phyloP scores from a whole-genome alignment of 805 yeast genomes.

The Candida suzukii region DNA sequence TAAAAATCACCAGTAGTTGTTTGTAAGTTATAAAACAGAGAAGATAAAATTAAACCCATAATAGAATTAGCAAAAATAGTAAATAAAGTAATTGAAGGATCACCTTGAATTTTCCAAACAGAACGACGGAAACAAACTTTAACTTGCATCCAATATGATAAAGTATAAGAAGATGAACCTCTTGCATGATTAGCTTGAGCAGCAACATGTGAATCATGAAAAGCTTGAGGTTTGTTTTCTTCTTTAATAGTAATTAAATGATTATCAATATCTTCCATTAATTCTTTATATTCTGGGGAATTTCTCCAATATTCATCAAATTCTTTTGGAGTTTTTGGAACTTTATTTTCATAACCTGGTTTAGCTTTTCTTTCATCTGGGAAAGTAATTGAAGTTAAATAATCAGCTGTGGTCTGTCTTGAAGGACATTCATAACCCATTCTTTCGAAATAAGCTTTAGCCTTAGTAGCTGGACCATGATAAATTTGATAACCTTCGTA shows the following conservation, averaged over 20 bases:
- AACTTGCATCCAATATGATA: conserved; percentile 46
- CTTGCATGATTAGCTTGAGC: conserved; percentile 40
- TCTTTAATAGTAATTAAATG: conserved; percentile 6
- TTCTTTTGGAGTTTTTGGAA: conserved; percentile 33
- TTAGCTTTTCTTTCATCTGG: conserved; percentile 24
- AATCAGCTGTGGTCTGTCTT: conserved; percentile 42
- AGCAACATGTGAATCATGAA: conserved; percentile 28
- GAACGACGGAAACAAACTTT: conserved; percentile 39
- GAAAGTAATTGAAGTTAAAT: conserved; percentile 30
- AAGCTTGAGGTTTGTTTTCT: neutral
- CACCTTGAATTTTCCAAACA: conserved; percentile 40
- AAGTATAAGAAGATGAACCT: conserved; percentile 45
- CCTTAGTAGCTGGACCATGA: conserved; percentile 29
- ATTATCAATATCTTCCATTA: conserved; percentile 31
- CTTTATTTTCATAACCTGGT: conserved; percentile 29
- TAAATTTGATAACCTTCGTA: conserved; percentile 39
- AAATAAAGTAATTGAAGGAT: conserved; percentile 38
- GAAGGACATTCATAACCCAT: conserved; percentile 41
- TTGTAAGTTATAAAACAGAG: conserved; percentile 48
- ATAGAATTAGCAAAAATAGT: conserved; percentile 36
- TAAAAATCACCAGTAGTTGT: conserved; percentile 40
- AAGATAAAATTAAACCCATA: conserved; percentile 50
- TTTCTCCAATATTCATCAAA: conserved; percentile 32
- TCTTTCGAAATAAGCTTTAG: conserved; percentile 31
- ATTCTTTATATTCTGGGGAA: conserved; percentile 24